Evolutionary conservation across 495 filamentous ascomycete genomes (phyloP), one percentile per base, ranked within the genome.

Genomic region (Aspergillus heteromorphus): DNA sequence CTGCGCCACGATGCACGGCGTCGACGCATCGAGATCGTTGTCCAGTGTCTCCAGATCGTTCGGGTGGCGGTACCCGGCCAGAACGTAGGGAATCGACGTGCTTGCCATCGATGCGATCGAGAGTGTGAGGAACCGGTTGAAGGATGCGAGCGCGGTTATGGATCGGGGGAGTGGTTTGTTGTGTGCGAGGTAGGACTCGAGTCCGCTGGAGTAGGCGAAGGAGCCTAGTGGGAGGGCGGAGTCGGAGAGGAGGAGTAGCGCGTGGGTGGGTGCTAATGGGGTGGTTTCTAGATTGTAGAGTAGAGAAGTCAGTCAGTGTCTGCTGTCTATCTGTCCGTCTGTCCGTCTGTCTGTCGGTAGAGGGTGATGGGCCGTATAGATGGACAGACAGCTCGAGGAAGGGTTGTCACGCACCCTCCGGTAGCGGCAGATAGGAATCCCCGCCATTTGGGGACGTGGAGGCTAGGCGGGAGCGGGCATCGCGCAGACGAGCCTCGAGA

Each of bases 141-240:
- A 90, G 23, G 80, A 67, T 17, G 71, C 48, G 23, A 73, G 56
- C 11, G 60, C 66, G 45, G 63, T 65, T 51, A 70, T 53, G 40
- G 69, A 65, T 40, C 55, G 50, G 31, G 73, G 71, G 14, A 67
- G 61, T 30, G 79, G 73, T 34, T 71, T 76, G 49, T 85, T 81
- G 75, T 97, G 93, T 2, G 89, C 87, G 23, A 96, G 83, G 69
- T 90, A 97, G 48, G 92, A 97, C 67, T 99, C 93, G 29, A 99
- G 82, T 0, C 92, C 92, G 59, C 82, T 87, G 75, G 87, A 92
- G 80, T 96, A 99, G 56, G 93, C 93, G 73, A 99, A 99, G 38
- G 91, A 95, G 62, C 95, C 95, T 0, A 99, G 77, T 7, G 93
- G 93, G 7, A 99, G 85, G 34, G 93, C 93, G 7, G 93, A 96